Percentiles rank a stretch among this genome's conserved stretches.
Evolutionary conservation across 2,329 filamentous ascomycete genomes (phyloP).

Genomic region (Ceratocystiopsis minuta): DNA sequence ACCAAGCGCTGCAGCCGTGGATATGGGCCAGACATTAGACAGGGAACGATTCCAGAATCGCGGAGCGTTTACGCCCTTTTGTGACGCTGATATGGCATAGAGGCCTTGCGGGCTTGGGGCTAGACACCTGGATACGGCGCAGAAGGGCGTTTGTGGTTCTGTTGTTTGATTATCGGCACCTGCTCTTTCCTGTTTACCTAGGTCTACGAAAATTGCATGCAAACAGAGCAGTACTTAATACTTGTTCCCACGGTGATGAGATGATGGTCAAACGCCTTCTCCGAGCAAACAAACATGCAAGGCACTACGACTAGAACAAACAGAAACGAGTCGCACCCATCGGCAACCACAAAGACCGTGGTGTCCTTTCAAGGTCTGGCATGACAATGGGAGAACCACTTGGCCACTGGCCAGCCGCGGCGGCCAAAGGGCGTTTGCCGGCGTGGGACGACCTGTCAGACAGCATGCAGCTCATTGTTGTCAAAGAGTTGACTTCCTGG

Average conservation of each 20-base stretch:
- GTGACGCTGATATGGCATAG: constrained; percentile 3
- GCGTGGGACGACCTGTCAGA: constrained; percentile 4
- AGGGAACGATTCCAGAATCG: constrained; percentile 15
- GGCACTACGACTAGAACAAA: too few species aligned
- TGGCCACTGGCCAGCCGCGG: not conserved
- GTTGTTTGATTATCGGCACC: too few species aligned
- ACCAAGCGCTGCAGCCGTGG: too few species aligned
- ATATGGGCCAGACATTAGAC: constrained; percentile 10
- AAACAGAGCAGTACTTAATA: too few species aligned
- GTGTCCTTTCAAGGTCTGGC: too few species aligned
- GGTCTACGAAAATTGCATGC: too few species aligned
- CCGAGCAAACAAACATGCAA: too few species aligned
- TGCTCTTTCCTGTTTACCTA: not conserved
- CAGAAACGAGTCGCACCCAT: too few species aligned
- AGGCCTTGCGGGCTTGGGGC: not conserved
- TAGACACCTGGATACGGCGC: not conserved
- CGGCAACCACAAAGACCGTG: too few species aligned
- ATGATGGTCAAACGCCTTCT: too few species aligned
- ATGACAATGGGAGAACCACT: not conserved
- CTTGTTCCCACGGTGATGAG: too few species aligned
- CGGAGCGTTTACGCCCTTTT: constrained; percentile 15
- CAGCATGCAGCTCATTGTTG: constrained; percentile 8
- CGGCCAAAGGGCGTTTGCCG: too few species aligned
- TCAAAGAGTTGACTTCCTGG: constrained; percentile 6
- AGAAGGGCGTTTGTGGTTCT: not conserved